phyloP scores from a whole-genome alignment of 768 basidiomycete species.

The Suillus variegatus region DNA sequence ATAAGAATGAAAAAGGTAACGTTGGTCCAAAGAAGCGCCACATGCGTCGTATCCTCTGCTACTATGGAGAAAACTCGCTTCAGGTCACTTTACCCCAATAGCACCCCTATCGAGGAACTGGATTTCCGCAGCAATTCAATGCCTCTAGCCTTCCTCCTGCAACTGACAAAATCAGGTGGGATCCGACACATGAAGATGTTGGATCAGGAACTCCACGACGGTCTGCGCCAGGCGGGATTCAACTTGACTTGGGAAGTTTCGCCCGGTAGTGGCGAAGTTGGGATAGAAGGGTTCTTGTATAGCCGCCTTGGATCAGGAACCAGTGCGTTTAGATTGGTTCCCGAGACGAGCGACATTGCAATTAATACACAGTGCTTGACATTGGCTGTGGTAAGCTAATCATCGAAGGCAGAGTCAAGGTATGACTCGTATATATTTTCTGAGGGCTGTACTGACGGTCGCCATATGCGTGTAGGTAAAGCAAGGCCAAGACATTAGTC shows the following conservation, averaged over 20 bases:
- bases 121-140: not conserved
- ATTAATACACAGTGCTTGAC: not conserved
- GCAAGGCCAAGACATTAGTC: slow-evolving; percentile 36
- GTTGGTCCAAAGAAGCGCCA: not conserved
- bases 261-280: not conserved
- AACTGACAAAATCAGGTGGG: not conserved
- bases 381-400: slow-evolving; percentile 15
- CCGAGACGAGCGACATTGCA: not conserved
- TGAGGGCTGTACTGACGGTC: not conserved
- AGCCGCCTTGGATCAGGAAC: not conserved
- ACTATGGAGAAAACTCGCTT: not conserved
- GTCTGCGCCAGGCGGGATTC: not conserved
- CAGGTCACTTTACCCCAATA: not conserved
- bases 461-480: slow-evolving; percentile 23
- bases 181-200: not conserved
- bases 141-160: not conserved
- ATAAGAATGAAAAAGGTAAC: not conserved
- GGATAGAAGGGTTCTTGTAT: not conserved
- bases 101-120: not conserved
- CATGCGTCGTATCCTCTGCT: not conserved
- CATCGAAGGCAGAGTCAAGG: not conserved
- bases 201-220: slow-evolving; percentile 3
- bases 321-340: not conserved
- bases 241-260: slow-evolving; percentile 3
- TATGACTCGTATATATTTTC: not conserved